phyloP scores from a whole-genome alignment of 495 filamentous ascomycete species.

The Letharia lupina region DNA sequence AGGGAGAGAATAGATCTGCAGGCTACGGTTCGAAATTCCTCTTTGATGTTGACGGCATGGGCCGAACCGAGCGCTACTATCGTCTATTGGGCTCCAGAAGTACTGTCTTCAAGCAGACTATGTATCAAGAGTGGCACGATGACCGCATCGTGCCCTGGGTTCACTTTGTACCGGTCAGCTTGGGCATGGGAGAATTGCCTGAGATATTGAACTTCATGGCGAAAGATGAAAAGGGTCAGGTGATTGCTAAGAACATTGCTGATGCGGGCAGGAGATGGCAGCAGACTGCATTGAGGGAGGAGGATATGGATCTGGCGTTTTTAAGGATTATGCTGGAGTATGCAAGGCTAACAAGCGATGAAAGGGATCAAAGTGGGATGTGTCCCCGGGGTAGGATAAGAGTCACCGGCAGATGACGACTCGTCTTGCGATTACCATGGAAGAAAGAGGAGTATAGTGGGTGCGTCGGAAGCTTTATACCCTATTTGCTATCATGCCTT shows the following conservation, averaged over 20 bases:
- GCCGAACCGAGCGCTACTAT: slow-evolving; percentile 43
- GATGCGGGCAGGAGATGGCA: slow-evolving; percentile 38
- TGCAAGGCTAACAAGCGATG: slow-evolving; percentile 31
- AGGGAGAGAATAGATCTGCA: slow-evolving; percentile 22
- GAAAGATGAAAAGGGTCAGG: slow-evolving; percentile 28
- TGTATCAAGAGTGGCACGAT: slow-evolving; percentile 52
- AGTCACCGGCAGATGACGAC: neutral
- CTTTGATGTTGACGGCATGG: slow-evolving; percentile 51
- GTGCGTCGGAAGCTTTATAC: neutral
- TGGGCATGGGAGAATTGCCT: slow-evolving; percentile 39
- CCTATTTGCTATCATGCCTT: neutral
- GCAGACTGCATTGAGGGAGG: slow-evolving; percentile 30
- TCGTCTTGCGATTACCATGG: neutral
- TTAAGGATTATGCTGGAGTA: slow-evolving; percentile 41
- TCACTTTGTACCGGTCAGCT: slow-evolving; percentile 44
- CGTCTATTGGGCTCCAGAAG: slow-evolving; percentile 38
- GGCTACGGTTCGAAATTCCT: slow-evolving; percentile 28
- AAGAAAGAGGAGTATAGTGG: neutral
- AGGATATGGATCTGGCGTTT: slow-evolving; percentile 36
- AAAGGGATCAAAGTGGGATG: slow-evolving; percentile 5
- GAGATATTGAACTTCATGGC: slow-evolving; percentile 36
- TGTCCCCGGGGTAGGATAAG: slow-evolving; percentile 8
- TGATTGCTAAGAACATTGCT: slow-evolving; percentile 42
- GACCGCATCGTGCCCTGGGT: slow-evolving; percentile 47
- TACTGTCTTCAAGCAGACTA: slow-evolving; percentile 39